Conservation (phyloP, 352 stramenopile species). For the Phytophthora cajani region DNA sequence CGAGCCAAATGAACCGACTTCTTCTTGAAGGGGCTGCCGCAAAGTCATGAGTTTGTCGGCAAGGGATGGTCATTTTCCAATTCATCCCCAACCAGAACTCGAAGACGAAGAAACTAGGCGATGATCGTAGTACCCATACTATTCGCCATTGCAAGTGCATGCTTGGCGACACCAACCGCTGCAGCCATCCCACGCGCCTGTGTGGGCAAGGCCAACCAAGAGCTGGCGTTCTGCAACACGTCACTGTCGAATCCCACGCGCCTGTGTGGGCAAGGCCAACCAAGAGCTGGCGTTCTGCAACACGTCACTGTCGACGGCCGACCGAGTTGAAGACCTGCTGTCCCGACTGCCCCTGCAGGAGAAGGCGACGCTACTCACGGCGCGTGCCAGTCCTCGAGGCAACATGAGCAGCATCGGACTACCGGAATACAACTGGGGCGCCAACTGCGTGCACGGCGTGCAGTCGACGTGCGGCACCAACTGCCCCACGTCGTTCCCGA, state of each 20-base stretch:
- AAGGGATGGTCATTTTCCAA: no score
- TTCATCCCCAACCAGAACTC: no score
- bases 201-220: constrained; percentile 11
- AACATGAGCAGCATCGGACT: constrained; percentile 84
- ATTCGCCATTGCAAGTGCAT: no score
- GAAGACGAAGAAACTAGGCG: no score
- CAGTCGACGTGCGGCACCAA: constrained; percentile 80
- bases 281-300: constrained; percentile 43
- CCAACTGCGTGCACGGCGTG: constrained; percentile 94
- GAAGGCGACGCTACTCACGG: constrained; percentile 75
- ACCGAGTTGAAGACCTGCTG: constrained; percentile 85
- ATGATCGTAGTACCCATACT: no score
- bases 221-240: constrained; percentile 47
- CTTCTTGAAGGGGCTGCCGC: no score
- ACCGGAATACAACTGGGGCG: constrained; percentile 94
- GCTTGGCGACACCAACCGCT: no score
- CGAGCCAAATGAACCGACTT: no score
- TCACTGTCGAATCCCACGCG: constrained; percentile 45
- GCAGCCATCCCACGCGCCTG: constrained; percentile 31
- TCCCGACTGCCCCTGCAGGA: constrained; percentile 68
- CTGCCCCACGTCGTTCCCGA: constrained; percentile 92
- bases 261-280: constrained; percentile 34
- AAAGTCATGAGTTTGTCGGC: no score
- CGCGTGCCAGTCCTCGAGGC: constrained; percentile 67
- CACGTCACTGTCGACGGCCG: constrained; percentile 53